Conservation (phyloP, 495 filamentous ascomycete species). For the Penicillium waksmanii region DNA sequence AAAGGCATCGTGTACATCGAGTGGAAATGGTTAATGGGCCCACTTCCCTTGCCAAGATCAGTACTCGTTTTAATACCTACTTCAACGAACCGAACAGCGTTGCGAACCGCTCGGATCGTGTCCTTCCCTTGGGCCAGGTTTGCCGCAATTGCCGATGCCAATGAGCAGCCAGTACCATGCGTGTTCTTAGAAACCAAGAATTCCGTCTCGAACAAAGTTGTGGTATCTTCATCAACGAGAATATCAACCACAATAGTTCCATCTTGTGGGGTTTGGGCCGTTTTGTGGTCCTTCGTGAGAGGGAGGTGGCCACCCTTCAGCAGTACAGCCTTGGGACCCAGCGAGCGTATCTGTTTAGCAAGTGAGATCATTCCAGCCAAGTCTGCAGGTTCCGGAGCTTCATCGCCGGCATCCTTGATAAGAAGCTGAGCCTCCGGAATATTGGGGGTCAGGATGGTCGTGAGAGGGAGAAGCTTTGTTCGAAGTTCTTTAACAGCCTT, state of each 20-base stretch:
- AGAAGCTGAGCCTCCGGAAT: constrained; percentile 84
- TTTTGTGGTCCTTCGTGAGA: constrained; percentile 59
- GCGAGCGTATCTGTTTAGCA: constrained; percentile 63
- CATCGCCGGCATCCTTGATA: constrained; percentile 60
- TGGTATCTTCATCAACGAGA: constrained; percentile 61
- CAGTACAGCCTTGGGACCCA: constrained; percentile 80
- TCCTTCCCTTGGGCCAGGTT: constrained; percentile 73
- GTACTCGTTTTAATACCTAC: constrained; percentile 79
- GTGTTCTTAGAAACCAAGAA: constrained; percentile 78
- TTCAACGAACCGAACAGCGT: constrained; percentile 78
- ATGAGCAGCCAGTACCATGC: constrained; percentile 93
- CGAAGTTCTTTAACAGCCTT: constrained; percentile 68
- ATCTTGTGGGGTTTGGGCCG: constrained; percentile 58
- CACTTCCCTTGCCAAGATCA: constrained; percentile 76
- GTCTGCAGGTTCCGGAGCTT: constrained; percentile 51
- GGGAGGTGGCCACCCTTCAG: constrained; percentile 95
- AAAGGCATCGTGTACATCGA: constrained; percentile 80
- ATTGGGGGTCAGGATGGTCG: constrained; percentile 88
- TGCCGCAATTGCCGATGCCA: constrained; percentile 91
- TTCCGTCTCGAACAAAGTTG: constrained; percentile 61
- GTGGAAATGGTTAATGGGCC: constrained; percentile 94
- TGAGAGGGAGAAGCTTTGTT: constrained; percentile 68
- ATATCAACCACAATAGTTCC: constrained; percentile 73
- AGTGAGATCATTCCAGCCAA: constrained; percentile 65
- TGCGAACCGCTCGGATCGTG: constrained; percentile 65